phyloP scores from a whole-genome alignment of 2,329 filamentous ascomycete genomes.

The Penicillium psychrosexuale region DNA sequence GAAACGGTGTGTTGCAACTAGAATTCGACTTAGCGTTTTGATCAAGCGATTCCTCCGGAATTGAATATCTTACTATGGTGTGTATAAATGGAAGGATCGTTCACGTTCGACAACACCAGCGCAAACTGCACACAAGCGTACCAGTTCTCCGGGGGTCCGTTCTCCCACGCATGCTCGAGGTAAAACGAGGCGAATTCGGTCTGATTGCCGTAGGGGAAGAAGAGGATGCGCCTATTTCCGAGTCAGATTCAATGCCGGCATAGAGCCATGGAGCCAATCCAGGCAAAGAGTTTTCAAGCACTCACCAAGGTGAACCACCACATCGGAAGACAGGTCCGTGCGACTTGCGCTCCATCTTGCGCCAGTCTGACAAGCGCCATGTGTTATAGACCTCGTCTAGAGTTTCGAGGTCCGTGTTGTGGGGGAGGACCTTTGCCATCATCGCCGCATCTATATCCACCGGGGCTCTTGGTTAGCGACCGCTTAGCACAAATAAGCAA shows the following conservation, averaged over 20 bases:
- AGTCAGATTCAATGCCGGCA: conserved; percentile 22
- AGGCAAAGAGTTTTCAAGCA: conserved; percentile 17
- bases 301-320: conserved; percentile 81
- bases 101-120: conserved; percentile 88
- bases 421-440: conserved; percentile 72
- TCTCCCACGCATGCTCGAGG: conserved; percentile 86
- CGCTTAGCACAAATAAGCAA: background rate
- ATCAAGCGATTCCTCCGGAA: background rate
- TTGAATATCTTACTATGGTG: conserved; percentile 59
- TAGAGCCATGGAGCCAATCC: background rate
- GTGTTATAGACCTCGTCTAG: conserved; percentile 73
- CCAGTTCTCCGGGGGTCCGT: conserved; percentile 81
- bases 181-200: conserved; percentile 93
- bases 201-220: conserved; percentile 94
- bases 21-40: conserved; percentile 1
- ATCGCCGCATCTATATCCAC: conserved; percentile 69
- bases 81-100: conserved; percentile 78
- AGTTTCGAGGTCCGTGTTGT: conserved; percentile 74
- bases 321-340: conserved; percentile 87
- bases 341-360: conserved; percentile 69
- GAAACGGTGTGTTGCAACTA: conserved; percentile 86
- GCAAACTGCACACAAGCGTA: conserved; percentile 95
- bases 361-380: conserved; percentile 87
- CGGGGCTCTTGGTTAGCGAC: conserved; percentile 4
- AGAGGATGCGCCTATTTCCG: conserved; percentile 74